phyloP scores from a whole-genome alignment of 2,329 filamentous ascomycete species.

The Pseudocercospora fuligena region DNA sequence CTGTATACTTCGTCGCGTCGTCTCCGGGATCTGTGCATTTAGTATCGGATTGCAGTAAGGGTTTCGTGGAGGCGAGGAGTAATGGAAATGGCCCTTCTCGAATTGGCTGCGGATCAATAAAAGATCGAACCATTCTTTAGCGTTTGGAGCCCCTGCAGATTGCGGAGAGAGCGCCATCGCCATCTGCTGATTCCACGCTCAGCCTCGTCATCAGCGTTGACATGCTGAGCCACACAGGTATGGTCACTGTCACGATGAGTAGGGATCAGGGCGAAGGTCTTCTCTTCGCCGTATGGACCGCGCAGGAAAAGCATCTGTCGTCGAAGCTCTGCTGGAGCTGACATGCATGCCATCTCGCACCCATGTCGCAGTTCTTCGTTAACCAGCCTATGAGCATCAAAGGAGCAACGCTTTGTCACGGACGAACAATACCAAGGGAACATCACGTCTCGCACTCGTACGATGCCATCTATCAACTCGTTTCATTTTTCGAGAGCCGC shows the following conservation, averaged over 20 bases:
- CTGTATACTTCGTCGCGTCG: neutral
- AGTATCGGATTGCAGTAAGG: neutral
- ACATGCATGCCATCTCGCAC: conserved; percentile 9
- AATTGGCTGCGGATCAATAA: neutral
- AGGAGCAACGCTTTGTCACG: conserved; percentile 17
- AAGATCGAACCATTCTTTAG: neutral
- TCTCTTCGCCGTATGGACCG: conserved; percentile 13
- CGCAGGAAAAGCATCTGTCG: conserved; percentile 15
- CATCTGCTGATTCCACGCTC: neutral
- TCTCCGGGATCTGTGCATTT: neutral
- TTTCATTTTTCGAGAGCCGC: neutral
- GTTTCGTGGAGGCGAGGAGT: no score
- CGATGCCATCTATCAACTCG: neutral
- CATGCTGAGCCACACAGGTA: conserved; percentile 7
- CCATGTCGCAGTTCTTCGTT: neutral
- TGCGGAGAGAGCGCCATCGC: neutral
- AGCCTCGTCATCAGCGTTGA: neutral
- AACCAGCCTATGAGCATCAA: conserved; percentile 7
- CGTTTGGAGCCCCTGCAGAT: conserved; percentile 1
- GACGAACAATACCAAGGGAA: conserved; percentile 17
- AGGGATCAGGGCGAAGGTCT: conserved; percentile 15
- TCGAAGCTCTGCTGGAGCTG: conserved; percentile 6
- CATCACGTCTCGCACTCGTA: conserved; percentile 8
- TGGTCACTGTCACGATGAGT: conserved; percentile 1
- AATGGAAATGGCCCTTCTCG: neutral